Evolutionary conservation across 352 stramenopile genomes (phyloP).

Genomic region (Phytopythium sindhum): DNA sequence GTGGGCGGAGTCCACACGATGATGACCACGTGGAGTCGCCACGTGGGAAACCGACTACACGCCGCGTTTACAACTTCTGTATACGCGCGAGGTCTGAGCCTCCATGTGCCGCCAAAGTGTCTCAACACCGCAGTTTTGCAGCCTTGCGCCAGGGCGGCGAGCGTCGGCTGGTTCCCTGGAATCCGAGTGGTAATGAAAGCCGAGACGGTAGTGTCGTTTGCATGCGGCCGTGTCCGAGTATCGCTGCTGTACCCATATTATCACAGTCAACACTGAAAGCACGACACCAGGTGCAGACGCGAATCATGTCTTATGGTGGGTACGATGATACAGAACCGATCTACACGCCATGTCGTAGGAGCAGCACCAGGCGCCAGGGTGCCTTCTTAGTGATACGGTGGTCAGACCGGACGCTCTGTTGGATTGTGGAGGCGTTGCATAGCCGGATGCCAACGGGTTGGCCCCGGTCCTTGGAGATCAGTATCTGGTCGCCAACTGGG

Average conservation of each 20-base stretch:
- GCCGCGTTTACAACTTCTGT: background rate
- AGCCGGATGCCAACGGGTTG: conserved; percentile 18
- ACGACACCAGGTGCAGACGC: background rate
- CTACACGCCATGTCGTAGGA: background rate
- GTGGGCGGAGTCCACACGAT: background rate
- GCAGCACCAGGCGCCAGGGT: conserved; percentile 1
- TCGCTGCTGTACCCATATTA: background rate
- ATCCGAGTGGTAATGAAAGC: background rate
- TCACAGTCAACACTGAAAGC: background rate
- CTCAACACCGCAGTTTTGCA: background rate
- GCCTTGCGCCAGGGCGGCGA: background rate
- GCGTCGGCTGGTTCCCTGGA: background rate
- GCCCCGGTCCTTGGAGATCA: conserved; percentile 15
- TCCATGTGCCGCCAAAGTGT: background rate
- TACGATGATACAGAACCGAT: background rate
- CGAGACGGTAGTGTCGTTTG: background rate
- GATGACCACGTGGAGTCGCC: conserved; percentile 4
- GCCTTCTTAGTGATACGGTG: background rate
- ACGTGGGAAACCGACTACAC: conserved; percentile 9
- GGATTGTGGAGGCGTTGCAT: conserved; percentile 13
- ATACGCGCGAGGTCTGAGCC: background rate
- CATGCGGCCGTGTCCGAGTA: background rate
- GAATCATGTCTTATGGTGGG: background rate
- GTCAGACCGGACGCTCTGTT: background rate
- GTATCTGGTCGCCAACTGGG: conserved; percentile 27